A percentile compares a stretch with the other conserved stretches of the same genome.
phyloP scores from a whole-genome alignment of 2,329 filamentous ascomycete genomes.

The Fusarium transvaalense region DNA sequence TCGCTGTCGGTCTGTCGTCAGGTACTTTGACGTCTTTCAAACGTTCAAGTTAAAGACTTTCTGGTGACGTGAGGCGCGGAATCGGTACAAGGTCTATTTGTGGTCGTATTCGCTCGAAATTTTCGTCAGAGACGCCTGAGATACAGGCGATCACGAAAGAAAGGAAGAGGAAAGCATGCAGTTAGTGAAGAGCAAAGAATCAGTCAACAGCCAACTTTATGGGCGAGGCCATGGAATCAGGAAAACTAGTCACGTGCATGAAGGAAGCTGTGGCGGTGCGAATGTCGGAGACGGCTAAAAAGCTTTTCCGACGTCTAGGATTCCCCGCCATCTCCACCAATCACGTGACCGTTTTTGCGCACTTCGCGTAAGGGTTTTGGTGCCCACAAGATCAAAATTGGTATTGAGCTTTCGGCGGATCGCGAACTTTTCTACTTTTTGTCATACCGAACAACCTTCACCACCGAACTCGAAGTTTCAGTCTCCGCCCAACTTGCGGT shows the following conservation, averaged over 20 bases:
- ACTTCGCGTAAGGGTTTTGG: slow-evolving; percentile 35
- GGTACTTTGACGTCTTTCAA: slow-evolving; percentile 41
- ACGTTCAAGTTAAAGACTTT: slow-evolving; percentile 21
- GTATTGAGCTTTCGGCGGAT: slow-evolving; percentile 38
- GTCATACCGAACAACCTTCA: slow-evolving; percentile 52
- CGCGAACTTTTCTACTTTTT: slow-evolving; percentile 50
- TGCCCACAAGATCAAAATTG: slow-evolving; percentile 55
- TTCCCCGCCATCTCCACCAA: slow-evolving; percentile 32
- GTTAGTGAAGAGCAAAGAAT: slow-evolving; percentile 45
- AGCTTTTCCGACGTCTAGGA: slow-evolving; percentile 37
- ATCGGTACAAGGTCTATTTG: slow-evolving; percentile 34
- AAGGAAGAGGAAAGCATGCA: slow-evolving; percentile 38
- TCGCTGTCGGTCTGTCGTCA: slow-evolving; percentile 38
- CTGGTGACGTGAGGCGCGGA: slow-evolving; percentile 44
- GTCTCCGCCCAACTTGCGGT: slow-evolving; percentile 98
- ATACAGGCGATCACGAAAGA: slow-evolving; percentile 45
- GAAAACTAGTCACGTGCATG: slow-evolving; percentile 9
- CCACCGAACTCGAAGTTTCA: slow-evolving; percentile 90
- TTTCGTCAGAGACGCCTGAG: slow-evolving; percentile 31
- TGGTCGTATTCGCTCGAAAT: slow-evolving; percentile 44
- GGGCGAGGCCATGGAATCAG: slow-evolving; percentile 45
- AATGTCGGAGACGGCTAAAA: not conserved
- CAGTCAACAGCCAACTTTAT: slow-evolving; percentile 47
- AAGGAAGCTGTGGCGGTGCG: slow-evolving; percentile 41
- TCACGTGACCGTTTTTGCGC: not conserved